Evolutionary conservation across 768 basidiomycete species (phyloP).

Genomic region (Mycena alexandri): DNA sequence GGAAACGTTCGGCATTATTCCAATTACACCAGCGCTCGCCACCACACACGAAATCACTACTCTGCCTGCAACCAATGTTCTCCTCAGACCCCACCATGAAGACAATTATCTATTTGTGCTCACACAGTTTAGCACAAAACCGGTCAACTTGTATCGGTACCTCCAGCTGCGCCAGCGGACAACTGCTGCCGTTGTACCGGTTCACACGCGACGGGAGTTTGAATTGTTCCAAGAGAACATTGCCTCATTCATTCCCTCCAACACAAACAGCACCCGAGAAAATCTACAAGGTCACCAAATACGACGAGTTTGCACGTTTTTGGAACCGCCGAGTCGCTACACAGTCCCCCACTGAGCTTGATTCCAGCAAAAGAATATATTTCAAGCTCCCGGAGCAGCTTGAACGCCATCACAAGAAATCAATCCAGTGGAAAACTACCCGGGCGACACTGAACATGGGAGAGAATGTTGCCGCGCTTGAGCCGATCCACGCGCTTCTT

Average conservation of each 20-base stretch:
- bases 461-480: constrained; percentile 9
- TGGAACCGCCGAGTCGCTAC: constrained; percentile 33
- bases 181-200: constrained; percentile 27
- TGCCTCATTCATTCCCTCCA: constrained; percentile 1
- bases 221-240: constrained; percentile 15
- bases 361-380: constrained; percentile 27
- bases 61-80: constrained; percentile 12
- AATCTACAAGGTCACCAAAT: constrained; percentile 28
- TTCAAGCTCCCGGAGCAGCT: constrained; percentile 38
- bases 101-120: constrained; percentile 23
- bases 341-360: constrained; percentile 16
- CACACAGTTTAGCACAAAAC: constrained; percentile 24
- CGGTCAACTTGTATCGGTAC: constrained; percentile 28
- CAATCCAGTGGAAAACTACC: constrained; percentile 22
- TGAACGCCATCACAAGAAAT: constrained; percentile 36
- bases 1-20: constrained; percentile 33
- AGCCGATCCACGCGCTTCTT: constrained; percentile 8
- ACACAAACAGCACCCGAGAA: constrained; percentile 10
- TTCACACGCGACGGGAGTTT: constrained; percentile 32
- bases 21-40: constrained; percentile 25
- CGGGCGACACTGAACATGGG: constrained; percentile 21
- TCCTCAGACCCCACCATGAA: constrained; percentile 7
- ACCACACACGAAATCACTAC: constrained; percentile 14
- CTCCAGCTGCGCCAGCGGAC: constrained; percentile 35
- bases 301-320: constrained; percentile 21